Percentiles rank a stretch among this genome's conserved stretches.
phyloP scores from a whole-genome alignment of 495 filamentous ascomycete species.

The Podospora bellae-mahoneyi region DNA sequence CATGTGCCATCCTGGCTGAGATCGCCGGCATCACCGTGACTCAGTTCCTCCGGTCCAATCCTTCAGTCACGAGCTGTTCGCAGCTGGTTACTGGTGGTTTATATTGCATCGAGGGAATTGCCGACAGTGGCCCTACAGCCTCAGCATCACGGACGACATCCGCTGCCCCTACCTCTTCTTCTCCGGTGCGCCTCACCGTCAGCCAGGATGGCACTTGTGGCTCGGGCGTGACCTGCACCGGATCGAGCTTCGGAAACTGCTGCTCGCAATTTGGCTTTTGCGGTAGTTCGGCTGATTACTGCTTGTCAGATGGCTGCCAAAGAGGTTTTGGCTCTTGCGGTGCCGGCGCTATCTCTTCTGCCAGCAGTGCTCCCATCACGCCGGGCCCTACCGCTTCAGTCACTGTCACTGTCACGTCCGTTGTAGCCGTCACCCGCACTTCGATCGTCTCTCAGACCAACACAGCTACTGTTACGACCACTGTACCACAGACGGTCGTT shows the following conservation, averaged over 20 bases:
- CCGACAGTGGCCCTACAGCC: slow-evolving; percentile 7
- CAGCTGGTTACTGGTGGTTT: slow-evolving; percentile 17
- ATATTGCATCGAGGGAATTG: slow-evolving; percentile 28
- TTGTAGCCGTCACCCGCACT: slow-evolving; percentile 16
- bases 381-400: slow-evolving; percentile 8
- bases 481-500: slow-evolving; percentile 8
- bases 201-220: slow-evolving; percentile 41
- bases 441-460: slow-evolving; percentile 15
- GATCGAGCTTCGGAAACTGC: slow-evolving; percentile 40
- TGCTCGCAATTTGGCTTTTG: slow-evolving; percentile 44
- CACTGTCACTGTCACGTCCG: slow-evolving; percentile 24
- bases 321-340: slow-evolving; percentile 35
- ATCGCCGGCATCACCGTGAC: slow-evolving; percentile 29
- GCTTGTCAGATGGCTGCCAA: slow-evolving; percentile 36
- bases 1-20: slow-evolving; percentile 26
- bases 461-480: slow-evolving; percentile 18
- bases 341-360: neutral
- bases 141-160: slow-evolving; percentile 5
- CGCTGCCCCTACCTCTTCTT: neutral
- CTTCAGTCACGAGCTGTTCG: slow-evolving; percentile 27
- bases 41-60: slow-evolving; percentile 31
- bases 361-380: neutral
- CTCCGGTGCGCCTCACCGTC: slow-evolving; percentile 11
- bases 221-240: slow-evolving; percentile 38
- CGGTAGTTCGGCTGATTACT: slow-evolving; percentile 40